Evolutionary conservation across 1,284 basidiomycete genomes (phyloP), one percentile per base, ranked within the genome.

Genomic region (Pseudozyma pruni): DNA sequence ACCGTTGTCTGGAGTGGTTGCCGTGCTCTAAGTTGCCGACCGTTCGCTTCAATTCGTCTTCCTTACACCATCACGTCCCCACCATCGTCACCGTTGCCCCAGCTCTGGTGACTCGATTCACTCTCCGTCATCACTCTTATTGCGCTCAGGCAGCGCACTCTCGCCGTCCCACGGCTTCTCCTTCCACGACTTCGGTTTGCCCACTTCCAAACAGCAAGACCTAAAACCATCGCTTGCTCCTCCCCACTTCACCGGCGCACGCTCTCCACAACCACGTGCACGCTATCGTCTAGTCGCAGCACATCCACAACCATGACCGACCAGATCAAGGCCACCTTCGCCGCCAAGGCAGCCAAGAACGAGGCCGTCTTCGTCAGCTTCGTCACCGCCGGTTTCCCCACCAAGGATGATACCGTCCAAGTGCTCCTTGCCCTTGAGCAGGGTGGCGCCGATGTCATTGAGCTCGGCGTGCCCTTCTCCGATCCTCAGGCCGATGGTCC

Each of bases 391-490:
- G 81, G 81, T 14, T 81, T 71, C 57, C 81, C 81, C 11, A 51
- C 71, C 39, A 76, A 75, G 43, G 43, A 73, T 5, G 89, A 91
- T 63, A 97, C 95, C 0, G 92, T 96, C 14, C 89, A 91, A 4
- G 86, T 95, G 54, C 84, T 98, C 85, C 88, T 98, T 34, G 91
- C 91, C 19, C 91, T 98, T 87, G 90, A 98, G 83, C 87, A 88
- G 41, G 95, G 94, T 44, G 96, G 95, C 20, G 89, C 92, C 42
- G 94, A 98, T 83, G 89, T 98, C 72, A 95, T 98, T 72, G 95
- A 98, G 84, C 87, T 98, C 31, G 96, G 96, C 23, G 88, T 98
- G 33, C 95, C 80, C 40, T 98, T 97, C 86, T 94, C 91, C 56
- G 95, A 98, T 85, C 95, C 95, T 9, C 92, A 94, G 75, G 95